Conservation (phyloP, 768 basidiomycete species). For the Phylloporus scabripes region DNA sequence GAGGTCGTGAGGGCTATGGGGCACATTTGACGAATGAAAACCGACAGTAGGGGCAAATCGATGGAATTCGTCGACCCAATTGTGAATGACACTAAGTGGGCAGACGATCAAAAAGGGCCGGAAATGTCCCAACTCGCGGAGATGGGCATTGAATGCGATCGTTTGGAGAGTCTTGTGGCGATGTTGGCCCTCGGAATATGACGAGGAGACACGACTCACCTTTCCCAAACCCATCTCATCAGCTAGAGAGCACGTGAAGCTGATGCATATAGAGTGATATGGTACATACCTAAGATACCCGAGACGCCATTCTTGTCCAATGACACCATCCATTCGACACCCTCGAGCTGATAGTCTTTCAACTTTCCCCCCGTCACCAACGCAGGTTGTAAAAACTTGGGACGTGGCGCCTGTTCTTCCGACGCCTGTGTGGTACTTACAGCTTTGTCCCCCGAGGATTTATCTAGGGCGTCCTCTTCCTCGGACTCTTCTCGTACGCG, state of each 20-base stretch:
- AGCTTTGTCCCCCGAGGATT: conserved; percentile 1
- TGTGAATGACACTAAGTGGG: conserved; percentile 88
- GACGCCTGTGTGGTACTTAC: background rate
- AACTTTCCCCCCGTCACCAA: conserved; percentile 81
- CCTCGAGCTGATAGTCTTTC: conserved; percentile 89
- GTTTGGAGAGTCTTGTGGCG: conserved; percentile 78
- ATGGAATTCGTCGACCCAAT: conserved; percentile 81
- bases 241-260: conserved; percentile 38
- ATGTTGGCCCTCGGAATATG: background rate
- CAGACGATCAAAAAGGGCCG: conserved; percentile 86
- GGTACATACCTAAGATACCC: conserved; percentile 61
- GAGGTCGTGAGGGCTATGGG: background rate
- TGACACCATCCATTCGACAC: conserved; percentile 92
- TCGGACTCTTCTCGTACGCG: conserved; percentile 10
- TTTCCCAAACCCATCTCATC: conserved; percentile 96
- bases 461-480: conserved; percentile 8
- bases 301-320: conserved; percentile 81
- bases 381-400: conserved; percentile 63
- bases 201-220: conserved; percentile 32
- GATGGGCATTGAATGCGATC: conserved; percentile 88
- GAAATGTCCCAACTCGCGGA: conserved; percentile 65
- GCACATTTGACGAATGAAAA: background rate
- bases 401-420: conserved; percentile 6
- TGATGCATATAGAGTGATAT: conserved; percentile 8
- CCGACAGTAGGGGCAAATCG: conserved; percentile 78